Base-by-base conservation (phyloP, 2,329 filamentous ascomycete species). In the Akanthomyces dipterigenus region DNA sequence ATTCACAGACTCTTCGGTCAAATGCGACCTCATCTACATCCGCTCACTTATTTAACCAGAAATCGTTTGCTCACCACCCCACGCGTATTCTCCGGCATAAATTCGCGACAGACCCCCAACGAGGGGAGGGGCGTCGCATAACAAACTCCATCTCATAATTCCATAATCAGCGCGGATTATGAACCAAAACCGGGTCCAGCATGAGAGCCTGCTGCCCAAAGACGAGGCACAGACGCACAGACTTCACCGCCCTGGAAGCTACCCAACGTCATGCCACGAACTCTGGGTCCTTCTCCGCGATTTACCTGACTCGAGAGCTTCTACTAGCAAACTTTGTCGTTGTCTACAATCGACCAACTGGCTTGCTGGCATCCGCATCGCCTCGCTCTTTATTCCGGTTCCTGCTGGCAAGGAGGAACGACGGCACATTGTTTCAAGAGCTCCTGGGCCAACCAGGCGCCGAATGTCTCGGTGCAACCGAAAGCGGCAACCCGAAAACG, bases 401-500 rank as follows among this genome's bases (percentile, higher is more conserved):
- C 31, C 49, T 38, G 12, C 31, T 24, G 20, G 11, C 18, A 22
- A 40, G 20, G 26, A 34, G 36, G 36, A 28, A n/a, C 20, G 42
- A 3, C 16, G 12, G 14, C 28, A 28, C 18, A 14, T 28, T 28
- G 38, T 43, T 43, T 55, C 38, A 22, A 26, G 3, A 43, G 36
- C 24, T 48, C 26, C 54, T 46, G 20, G n/a, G 54, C 40, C 54
- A 45, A 56, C 54, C 26, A n/a, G 51, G 20, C 26, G 38, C 22
- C 14, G 22, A 31, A 28, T 22, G 40, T 54, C 50, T 60, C 50
- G 40, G 58, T 4, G 7, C 46, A 18, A 1, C 58, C 49, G 12
- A 60, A 60, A 54, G 11, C 40, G 58, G 58, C 11, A 60, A 60
- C 31, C 58, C 58, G 58, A 60, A 55, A 53, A 34, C 38, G 36